Evolutionary conservation across 371 early-diverging fungal species (phyloP), one percentile per base, ranked within the genome.

Genomic region (Mucor racemosus): DNA sequence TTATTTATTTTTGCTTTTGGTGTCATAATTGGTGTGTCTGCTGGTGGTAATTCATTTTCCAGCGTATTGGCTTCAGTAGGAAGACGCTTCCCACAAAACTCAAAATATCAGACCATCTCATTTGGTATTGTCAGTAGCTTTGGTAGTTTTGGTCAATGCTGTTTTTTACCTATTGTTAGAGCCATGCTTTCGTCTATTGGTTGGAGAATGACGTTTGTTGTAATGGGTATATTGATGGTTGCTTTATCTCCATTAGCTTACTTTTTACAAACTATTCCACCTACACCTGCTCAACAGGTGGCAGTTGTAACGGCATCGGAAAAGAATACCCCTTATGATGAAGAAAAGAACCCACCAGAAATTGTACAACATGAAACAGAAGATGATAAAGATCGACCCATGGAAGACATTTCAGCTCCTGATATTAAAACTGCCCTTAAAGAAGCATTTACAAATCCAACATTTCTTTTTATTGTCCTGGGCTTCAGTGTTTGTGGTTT

Each of bases 51-150:
- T 46, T 71, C 72, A 5, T 78, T 76, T 21, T 74, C 79, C 4
- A 72, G 48, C 15, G 66, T 76, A 0, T 46, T 78, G 21, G 74
- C 76, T 17, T 53, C 72, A 0, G 41, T 75, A 9, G 79, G 79
- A 1, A 67, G 76, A 56, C 69, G 72, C 17, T 73, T 68, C 58
- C 70, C 72, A 14, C 74, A 65, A 48, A 58, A 67, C 0, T 72
- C 72, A 17, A 67, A 69, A 38, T 46, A 65, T n/a, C 79, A 76
- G 55, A 68, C 64, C 5, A 61, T 76, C 31, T 74, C 76, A 0
- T 78, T 78, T 58, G 79, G 79, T n/a, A 65, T 78, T 9, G 76
- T 78, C 0, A 74, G 74, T 7, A 64, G 67, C 19, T 74, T 76
- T 57, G 79, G 76, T 7, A 78, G 79, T 62, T 62, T 78, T 38